Percentiles rank a stretch among this genome's conserved stretches.
Conservation (phyloP, 768 basidiomycete genomes). For the Leccinellum rugosiceps region DNA sequence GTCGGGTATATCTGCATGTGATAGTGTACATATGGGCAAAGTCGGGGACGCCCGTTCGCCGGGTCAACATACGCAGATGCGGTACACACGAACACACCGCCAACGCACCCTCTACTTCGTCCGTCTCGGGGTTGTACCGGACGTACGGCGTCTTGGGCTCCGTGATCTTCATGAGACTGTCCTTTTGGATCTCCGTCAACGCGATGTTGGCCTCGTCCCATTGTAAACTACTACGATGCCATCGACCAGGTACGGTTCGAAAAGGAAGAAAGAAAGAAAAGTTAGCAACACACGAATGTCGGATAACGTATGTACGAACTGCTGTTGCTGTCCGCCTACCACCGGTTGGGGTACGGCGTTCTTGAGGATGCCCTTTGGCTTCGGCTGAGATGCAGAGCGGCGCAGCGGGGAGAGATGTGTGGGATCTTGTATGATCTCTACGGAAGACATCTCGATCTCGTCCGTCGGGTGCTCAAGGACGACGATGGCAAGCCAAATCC, state of each 20-base stretch:
- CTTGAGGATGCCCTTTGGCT: constrained; percentile 89
- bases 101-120: constrained; percentile 74
- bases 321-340: constrained; percentile 36
- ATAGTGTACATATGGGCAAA: too few relatives aligned
- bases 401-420: constrained; percentile 47
- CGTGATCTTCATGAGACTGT: constrained; percentile 97
- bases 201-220: constrained; percentile 97
- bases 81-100: background rate
- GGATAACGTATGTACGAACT: constrained; percentile 40
- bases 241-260: background rate
- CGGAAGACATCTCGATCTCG: constrained; percentile 21
- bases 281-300: background rate
- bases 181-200: constrained; percentile 89
- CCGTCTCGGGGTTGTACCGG: constrained; percentile 84
- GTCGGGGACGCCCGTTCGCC: background rate
- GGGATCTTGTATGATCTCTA: constrained; percentile 38
- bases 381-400: constrained; percentile 63
- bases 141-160: constrained; percentile 98
- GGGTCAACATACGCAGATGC: background rate
- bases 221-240: constrained; percentile 57
- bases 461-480: background rate
- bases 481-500: constrained; percentile 1
- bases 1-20: constrained; percentile 72
- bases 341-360: constrained; percentile 56
- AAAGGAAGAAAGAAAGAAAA: background rate